Percentiles rank a stretch among this genome's conserved stretches.
phyloP scores from a whole-genome alignment of 352 stramenopile genomes.

The Phytophthora colocasiae region DNA sequence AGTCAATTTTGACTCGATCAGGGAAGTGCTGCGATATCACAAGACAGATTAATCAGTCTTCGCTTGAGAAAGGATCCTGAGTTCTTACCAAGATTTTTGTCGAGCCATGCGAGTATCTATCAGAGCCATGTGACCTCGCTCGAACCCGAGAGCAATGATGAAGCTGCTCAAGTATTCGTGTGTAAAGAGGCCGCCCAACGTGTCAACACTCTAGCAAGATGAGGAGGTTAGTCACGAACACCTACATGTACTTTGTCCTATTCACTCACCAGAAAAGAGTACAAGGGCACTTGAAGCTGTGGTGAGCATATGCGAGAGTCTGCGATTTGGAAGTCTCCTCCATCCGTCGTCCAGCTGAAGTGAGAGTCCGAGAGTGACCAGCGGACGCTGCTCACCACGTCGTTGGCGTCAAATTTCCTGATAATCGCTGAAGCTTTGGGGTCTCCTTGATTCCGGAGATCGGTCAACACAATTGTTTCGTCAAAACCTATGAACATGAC shows the following conservation, averaged over 20 bases:
- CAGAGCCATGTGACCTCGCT: constrained; percentile 64
- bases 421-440: constrained; percentile 44
- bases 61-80: neutral
- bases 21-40: constrained; percentile 45
- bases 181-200: constrained; percentile 68
- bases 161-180: constrained; percentile 71
- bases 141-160: constrained; percentile 72
- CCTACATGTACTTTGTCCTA: neutral
- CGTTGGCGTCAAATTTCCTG: constrained; percentile 70
- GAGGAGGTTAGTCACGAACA: constrained; percentile 4
- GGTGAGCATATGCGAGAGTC: constrained; percentile 52
- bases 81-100: constrained; percentile 50
- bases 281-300: constrained; percentile 49
- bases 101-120: constrained; percentile 72
- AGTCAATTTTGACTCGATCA: constrained; percentile 55
- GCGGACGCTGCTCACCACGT: constrained; percentile 84
- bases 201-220: constrained; percentile 40
- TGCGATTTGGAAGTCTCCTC: constrained; percentile 72
- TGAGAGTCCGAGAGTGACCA: constrained; percentile 58
- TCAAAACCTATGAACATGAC: constrained; percentile 67
- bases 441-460: constrained; percentile 57
- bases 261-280: constrained; percentile 37
- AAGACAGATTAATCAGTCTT: neutral
- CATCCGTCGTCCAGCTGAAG: constrained; percentile 86
- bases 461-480: constrained; percentile 76